Conservation (phyloP, 305 asterid genomes). For the Fraxinus floribunda region DNA sequence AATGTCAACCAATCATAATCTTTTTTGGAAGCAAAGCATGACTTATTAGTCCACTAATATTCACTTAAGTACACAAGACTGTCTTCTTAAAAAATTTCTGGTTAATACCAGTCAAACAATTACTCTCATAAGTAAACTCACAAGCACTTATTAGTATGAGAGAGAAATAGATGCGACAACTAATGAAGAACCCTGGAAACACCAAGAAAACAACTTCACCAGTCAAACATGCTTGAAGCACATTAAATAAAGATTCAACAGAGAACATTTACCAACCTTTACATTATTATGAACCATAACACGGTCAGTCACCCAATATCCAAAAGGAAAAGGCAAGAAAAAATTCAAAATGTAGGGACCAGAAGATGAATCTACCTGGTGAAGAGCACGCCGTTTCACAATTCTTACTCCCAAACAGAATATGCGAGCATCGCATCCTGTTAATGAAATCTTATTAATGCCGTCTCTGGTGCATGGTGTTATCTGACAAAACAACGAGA, state of each 20-base stretch:
- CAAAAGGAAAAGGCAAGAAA: background rate
- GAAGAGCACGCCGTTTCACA: conserved; percentile 84
- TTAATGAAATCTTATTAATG: conserved; percentile 76
- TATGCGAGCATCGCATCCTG: conserved; percentile 84
- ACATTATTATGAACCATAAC: conserved; percentile 14
- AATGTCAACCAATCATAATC: background rate
- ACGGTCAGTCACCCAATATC: conserved; percentile 7
- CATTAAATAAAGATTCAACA: background rate
- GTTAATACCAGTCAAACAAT: background rate
- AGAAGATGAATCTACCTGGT: conserved; percentile 52
- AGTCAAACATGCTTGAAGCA: conserved; percentile 11
- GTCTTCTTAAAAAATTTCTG: background rate
- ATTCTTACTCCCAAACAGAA: conserved; percentile 94
- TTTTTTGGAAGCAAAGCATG: background rate
- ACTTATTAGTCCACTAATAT: background rate
- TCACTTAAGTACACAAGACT: background rate
- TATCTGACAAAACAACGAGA: conserved; percentile 56
- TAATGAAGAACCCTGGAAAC: background rate
- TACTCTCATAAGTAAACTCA: background rate
- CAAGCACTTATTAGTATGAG: background rate
- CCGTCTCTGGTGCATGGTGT: conserved; percentile 92
- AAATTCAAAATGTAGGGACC: conserved; percentile 16
- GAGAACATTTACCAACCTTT: background rate
- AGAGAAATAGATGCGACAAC: background rate
- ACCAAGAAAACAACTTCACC: background rate